These are phyloP conservation scores for Xylariaceae sp. DNA, from an alignment of 2,329 filamentous ascomycete genomes.

Conservation along the genomic window DNA sequence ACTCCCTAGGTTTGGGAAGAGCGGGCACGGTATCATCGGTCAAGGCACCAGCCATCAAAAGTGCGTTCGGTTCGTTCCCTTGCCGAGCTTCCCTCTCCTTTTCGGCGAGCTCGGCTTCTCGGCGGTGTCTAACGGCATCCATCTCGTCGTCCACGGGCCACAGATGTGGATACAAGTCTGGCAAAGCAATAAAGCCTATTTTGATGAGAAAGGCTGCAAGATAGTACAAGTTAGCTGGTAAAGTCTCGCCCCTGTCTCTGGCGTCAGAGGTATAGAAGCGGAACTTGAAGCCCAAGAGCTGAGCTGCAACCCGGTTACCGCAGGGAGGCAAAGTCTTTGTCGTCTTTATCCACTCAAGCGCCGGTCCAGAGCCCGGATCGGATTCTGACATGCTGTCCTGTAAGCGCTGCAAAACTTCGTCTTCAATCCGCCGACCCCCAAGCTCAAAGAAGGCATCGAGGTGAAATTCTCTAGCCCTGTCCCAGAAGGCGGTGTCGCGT, in stretches of 20 bases:
- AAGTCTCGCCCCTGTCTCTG: constrained; percentile 65
- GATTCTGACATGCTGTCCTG: constrained; percentile 44
- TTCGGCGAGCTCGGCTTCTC: constrained; percentile 71
- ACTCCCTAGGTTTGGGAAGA: constrained; percentile 47
- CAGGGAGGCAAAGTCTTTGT: constrained; percentile 78
- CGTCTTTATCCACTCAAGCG: constrained; percentile 64
- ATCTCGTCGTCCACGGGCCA: constrained; percentile 82
- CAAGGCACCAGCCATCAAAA: constrained; percentile 80
- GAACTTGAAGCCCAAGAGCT: constrained; percentile 93
- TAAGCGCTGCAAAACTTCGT: constrained; percentile 48
- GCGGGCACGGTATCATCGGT: constrained; percentile 68
- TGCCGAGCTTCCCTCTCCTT: constrained; percentile 66
- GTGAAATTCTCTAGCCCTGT: constrained; percentile 67
- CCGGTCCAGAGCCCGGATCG: constrained; percentile 33
- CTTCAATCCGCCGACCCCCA: constrained; percentile 62
- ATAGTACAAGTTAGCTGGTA: constrained; percentile 90
- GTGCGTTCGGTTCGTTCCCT: constrained; percentile 71
- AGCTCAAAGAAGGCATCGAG: constrained; percentile 87
- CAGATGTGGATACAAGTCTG: constrained; percentile 86
- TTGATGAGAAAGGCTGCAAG: constrained; percentile 90
- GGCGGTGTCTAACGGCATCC: constrained; percentile 64
- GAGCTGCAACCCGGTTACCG: constrained; percentile 87
- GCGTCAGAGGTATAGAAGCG: constrained; percentile 85
- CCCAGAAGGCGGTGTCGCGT: constrained; percentile 77
- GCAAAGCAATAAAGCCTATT: constrained; percentile 89